A percentile compares a stretch with the other conserved stretches of the same genome.
These are phyloP conservation scores for Metahyphopichia silvanorum DNA, from an alignment of 805 yeast genomes.

Conservation along the genomic window DNA sequence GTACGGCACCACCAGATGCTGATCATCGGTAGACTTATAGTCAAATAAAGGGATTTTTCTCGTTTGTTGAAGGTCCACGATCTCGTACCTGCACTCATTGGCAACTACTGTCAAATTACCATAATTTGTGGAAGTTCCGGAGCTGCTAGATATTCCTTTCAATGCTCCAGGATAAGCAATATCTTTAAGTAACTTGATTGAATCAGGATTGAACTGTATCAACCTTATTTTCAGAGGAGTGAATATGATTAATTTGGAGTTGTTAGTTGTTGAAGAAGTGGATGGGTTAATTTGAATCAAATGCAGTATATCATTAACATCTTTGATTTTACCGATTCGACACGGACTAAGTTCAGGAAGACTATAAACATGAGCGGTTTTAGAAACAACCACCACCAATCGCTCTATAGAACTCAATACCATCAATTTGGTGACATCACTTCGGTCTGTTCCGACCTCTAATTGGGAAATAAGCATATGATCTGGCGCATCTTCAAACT, in stretches of 20 bases:
- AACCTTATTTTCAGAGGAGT: slow-evolving; percentile 28
- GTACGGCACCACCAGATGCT: slow-evolving; percentile 16
- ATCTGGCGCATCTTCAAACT: slow-evolving; percentile 36
- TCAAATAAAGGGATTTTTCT: slow-evolving; percentile 34
- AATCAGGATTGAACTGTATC: slow-evolving; percentile 23
- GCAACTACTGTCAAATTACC: slow-evolving; percentile 32
- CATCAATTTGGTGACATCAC: slow-evolving; percentile 21
- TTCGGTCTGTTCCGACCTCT: slow-evolving; percentile 9
- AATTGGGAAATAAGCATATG: slow-evolving; percentile 26
- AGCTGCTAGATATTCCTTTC: slow-evolving; percentile 23
- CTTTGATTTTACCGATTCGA: slow-evolving; percentile 33
- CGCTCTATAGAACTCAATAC: slow-evolving; percentile 21
- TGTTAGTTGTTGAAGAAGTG: slow-evolving; percentile 4
- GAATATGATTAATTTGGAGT: slow-evolving; percentile 29
- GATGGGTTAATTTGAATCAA: slow-evolving; percentile 3
- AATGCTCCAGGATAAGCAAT: slow-evolving; percentile 27
- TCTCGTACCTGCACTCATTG: slow-evolving; percentile 28
- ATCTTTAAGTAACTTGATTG: slow-evolving; percentile 29
- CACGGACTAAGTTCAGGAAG: slow-evolving; percentile 39
- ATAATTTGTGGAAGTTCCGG: slow-evolving; percentile 23
- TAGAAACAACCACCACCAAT: slow-evolving; percentile 24
- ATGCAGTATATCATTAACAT: slow-evolving; percentile 30
- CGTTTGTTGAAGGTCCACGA: slow-evolving; percentile 31
- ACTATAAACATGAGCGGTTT: slow-evolving; percentile 21
- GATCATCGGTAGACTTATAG: slow-evolving; percentile 13